Evolutionary conservation across 2,329 filamentous ascomycete species (phyloP).

Genomic region (Meredithiella fracta): DNA sequence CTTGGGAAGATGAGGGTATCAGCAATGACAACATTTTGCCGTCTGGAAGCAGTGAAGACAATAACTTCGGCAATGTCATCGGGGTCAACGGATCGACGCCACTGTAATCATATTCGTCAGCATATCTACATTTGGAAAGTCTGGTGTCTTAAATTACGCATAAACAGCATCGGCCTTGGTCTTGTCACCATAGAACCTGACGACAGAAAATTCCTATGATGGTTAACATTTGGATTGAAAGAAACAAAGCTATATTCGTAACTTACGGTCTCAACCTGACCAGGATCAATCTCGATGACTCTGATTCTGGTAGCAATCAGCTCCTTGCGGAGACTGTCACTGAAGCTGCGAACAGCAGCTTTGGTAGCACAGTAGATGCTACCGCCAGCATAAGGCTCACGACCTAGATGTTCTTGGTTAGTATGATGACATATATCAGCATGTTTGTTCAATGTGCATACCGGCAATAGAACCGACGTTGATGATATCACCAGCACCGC

Average conservation of each 20-base stretch:
- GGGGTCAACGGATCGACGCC: constrained; percentile 70
- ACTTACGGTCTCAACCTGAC: constrained; percentile 72
- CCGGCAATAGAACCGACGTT: constrained; percentile 85
- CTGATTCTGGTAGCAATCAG: constrained; percentile 65
- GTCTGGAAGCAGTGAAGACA: constrained; percentile 67
- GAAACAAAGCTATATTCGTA: too few species aligned
- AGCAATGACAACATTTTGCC: constrained; percentile 81
- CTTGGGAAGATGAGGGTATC: constrained; percentile 78
- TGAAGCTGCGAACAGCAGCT: constrained; percentile 72
- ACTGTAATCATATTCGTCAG: constrained; percentile 23
- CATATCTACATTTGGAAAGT: neutral
- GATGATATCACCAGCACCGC: constrained; percentile 81
- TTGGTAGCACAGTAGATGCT: constrained; percentile 91
- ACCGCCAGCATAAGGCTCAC: constrained; percentile 70
- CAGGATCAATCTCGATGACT: constrained; percentile 77
- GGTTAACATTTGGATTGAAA: too few species aligned
- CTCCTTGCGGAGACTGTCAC: constrained; percentile 67
- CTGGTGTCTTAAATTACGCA: constrained; percentile 38
- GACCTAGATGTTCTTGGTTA: constrained; percentile 25
- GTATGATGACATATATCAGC: neutral
- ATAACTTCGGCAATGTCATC: constrained; percentile 85
- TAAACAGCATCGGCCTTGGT: constrained; percentile 81
- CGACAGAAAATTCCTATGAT: constrained; percentile 63
- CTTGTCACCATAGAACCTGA: constrained; percentile 80
- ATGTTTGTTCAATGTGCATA: constrained; percentile 12